Base-by-base conservation (phyloP, 352 stramenopile genomes). In the Globisporangium middletonii region DNA sequence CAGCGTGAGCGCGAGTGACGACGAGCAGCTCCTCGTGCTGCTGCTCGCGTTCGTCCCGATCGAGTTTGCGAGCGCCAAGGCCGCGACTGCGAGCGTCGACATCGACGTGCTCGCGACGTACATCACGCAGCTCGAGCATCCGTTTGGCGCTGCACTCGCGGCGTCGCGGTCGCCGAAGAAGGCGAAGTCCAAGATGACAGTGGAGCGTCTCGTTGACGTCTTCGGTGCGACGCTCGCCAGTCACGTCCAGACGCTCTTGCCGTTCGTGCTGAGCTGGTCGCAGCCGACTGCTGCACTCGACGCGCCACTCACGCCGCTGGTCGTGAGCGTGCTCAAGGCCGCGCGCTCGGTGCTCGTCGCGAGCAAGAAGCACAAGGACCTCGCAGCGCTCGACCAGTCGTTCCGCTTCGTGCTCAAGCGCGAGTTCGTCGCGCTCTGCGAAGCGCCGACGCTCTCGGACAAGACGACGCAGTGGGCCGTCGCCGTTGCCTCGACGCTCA, bases 251-350 rank as follows among this genome's bases (percentile, higher is more conserved):
- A 50, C 47, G 9, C 53, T 90, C 43, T 61, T 92, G 13, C 77
- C 82, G 28, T 82, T 76, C 55, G 88, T 70, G 44, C 53, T 90
- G 15, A 67, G 69, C 43, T 94, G 82, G 84, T 82, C 79, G 30
- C 60, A 77, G 27, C 53, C 62, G 4, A 76, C 73, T 19, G 75
- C 83, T 7, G 72, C 83, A 46, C 79, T 78, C 51, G 60, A 64
- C 16, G 54, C 44, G 28, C 63, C 72, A 12, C 58, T 89, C 43
- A 86, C 80, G 15, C 58, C 57, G n/a, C 73, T 91, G 46, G 57
- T 90, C 9, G 77, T 94, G 42, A 66, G 75, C 1, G 69, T 89
- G 30, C 63, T 94, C 1, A 64, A 69, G 18, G 60, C 62, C 30
- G 79, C 81, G 46, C 82, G 76, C 27, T 57, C 55, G 45, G 23